Percentiles rank a stretch among this genome's conserved stretches.
Conservation (phyloP, 345 rosid genomes). For the Zanthoxylum bungeanum region DNA sequence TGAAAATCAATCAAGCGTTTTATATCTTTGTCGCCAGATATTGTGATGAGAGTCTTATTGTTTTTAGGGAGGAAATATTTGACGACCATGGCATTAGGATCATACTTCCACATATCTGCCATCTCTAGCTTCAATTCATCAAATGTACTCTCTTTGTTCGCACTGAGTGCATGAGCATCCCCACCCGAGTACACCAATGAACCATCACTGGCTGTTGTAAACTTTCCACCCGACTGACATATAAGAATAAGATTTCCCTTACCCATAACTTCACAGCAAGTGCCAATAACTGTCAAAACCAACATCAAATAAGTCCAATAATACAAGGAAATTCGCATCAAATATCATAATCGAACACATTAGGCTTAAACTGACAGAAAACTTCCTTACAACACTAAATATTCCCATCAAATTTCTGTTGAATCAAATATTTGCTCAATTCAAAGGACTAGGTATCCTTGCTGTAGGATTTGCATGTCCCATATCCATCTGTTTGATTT, state of each 20-base stretch:
- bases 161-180: conserved; percentile 53
- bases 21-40: conserved; percentile 44
- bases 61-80: conserved; percentile 58
- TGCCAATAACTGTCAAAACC: conserved; percentile 1
- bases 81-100: conserved; percentile 29
- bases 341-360: background rate
- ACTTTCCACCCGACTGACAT: conserved; percentile 56
- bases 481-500: background rate
- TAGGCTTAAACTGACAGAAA: background rate
- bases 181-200: conserved; percentile 46
- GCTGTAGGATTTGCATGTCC: background rate
- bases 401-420: background rate
- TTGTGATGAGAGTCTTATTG: conserved; percentile 39
- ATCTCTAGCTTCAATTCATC: conserved; percentile 45
- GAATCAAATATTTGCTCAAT: background rate
- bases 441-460: background rate
- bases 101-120: conserved; percentile 48
- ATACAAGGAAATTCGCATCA: background rate
- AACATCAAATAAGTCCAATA: background rate
- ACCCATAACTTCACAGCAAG: conserved; percentile 26
- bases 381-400: background rate
- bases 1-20: conserved; percentile 49
- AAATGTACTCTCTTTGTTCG: conserved; percentile 32
- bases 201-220: conserved; percentile 38
- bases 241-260: conserved; percentile 48